Percentiles rank a stretch among this genome's conserved stretches.
Conservation (phyloP, 2,329 filamentous ascomycete genomes). For the Bretziella fagacearum region DNA sequence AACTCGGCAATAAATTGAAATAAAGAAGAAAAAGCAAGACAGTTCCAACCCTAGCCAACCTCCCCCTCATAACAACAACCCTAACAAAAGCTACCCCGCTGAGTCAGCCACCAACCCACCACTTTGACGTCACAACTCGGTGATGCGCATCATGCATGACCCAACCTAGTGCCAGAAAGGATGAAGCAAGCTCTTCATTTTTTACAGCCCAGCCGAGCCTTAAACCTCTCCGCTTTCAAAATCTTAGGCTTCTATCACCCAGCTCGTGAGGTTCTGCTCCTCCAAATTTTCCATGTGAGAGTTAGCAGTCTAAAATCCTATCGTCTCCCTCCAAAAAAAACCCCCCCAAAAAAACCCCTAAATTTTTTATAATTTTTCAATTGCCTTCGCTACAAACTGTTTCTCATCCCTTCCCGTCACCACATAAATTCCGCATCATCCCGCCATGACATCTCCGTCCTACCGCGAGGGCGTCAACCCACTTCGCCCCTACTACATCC, state of each 20-base stretch:
- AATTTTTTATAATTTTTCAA: too few species aligned
- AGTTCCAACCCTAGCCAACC: too few species aligned
- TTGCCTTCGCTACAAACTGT: background rate
- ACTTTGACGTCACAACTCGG: background rate
- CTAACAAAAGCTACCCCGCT: background rate
- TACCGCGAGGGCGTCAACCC: conserved; percentile 40
- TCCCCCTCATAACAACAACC: background rate
- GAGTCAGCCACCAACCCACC: conserved; percentile 13
- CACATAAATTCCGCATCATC: background rate
- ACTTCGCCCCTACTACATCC: conserved; percentile 53
- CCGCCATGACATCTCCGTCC: conserved; percentile 23
- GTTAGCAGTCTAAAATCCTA: background rate
- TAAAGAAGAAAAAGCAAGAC: too few species aligned
- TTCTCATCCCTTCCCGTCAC: background rate
- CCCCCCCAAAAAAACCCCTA: too few species aligned
- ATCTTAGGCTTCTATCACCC: conserved; percentile 12
- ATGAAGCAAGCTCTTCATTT: conserved; percentile 15
- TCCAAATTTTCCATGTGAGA: conserved; percentile 1
- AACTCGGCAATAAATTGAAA: too few species aligned
- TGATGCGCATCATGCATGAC: conserved; percentile 12
- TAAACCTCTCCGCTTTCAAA: conserved; percentile 7
- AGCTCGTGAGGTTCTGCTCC: conserved; percentile 1
- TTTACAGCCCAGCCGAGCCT: conserved; percentile 13
- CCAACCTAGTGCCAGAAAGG: conserved; percentile 5
- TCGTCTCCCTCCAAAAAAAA: background rate